Conservation (phyloP, 1,284 basidiomycete genomes). For the Microbotryum lychnidis-dioicae region DNA sequence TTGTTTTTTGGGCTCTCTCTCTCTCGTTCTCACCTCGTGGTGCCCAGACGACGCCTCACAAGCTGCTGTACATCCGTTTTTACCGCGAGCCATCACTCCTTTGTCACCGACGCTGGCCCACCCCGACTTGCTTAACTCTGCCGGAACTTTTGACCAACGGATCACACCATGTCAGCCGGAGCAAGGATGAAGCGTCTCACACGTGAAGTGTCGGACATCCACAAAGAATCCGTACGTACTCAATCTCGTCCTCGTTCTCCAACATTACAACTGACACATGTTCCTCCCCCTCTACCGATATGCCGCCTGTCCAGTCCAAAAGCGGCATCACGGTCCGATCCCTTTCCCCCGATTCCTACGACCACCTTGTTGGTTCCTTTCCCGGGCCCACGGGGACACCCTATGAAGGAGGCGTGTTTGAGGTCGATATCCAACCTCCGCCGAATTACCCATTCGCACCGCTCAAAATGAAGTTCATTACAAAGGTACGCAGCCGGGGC, state of each 20-base stretch:
- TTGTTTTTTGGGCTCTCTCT: no score
- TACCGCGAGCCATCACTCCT: no score
- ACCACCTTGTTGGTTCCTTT: conserved; percentile 81
- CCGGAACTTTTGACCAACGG: neutral
- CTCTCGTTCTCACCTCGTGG: no score
- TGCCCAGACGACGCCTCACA: no score
- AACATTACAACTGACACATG: no score
- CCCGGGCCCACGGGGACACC: conserved; percentile 82
- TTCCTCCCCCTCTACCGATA: neutral
- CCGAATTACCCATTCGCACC: conserved; percentile 86
- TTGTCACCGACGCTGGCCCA: no score
- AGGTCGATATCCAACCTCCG: conserved; percentile 51
- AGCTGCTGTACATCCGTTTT: no score
- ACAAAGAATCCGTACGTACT: conserved; percentile 9
- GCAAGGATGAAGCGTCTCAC: conserved; percentile 16
- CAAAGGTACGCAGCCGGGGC: conserved; percentile 49
- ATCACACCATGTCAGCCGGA: neutral
- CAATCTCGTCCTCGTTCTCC: neutral
- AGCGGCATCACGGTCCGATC: conserved; percentile 19
- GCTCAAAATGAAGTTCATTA: conserved; percentile 92
- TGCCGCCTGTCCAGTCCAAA: neutral
- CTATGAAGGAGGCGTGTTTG: conserved; percentile 85
- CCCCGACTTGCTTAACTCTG: no score
- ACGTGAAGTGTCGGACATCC: conserved; percentile 17
- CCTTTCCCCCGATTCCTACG: conserved; percentile 55